phyloP scores from a whole-genome alignment of 116 monocot species.

The Posidonia oceanica region DNA sequence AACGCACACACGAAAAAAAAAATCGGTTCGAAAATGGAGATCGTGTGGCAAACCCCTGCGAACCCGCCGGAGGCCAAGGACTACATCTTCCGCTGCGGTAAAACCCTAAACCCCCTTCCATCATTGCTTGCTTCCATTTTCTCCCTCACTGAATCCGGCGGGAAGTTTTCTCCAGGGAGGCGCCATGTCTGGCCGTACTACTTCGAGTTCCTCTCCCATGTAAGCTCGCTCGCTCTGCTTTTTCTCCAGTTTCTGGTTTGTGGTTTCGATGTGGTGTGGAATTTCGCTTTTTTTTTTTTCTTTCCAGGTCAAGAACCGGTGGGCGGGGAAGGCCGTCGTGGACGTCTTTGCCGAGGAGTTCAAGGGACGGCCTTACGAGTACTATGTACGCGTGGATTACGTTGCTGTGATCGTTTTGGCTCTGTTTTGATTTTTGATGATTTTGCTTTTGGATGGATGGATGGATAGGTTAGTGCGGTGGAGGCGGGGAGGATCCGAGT shows the following conservation, averaged over 20 bases:
- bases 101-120: not conserved
- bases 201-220: slow-evolving; percentile 97
- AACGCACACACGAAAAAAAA: too few species aligned
- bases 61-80: slow-evolving; percentile 60
- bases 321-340: slow-evolving; percentile 88
- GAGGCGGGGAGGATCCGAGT: slow-evolving; percentile 85
- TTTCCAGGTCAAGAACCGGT: slow-evolving; percentile 78
- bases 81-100: slow-evolving; percentile 64
- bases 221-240: slow-evolving; percentile 8
- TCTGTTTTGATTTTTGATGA: not conserved
- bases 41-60: slow-evolving; percentile 86
- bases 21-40: slow-evolving; percentile 33
- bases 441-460: not conserved
- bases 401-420: not conserved
- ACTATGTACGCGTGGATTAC: slow-evolving; percentile 48
- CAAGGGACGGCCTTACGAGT: slow-evolving; percentile 68
- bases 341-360: slow-evolving; percentile 93
- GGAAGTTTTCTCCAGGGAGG: slow-evolving; percentile 30
- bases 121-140: not conserved
- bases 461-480: slow-evolving; percentile 59
- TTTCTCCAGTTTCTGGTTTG: not conserved
- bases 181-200: slow-evolving; percentile 86
- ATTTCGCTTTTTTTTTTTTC: not conserved
- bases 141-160: not conserved
- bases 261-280: not conserved